A percentile compares a stretch with the other conserved stretches of the same genome.
These are phyloP conservation scores for Lagenidium sp. DNA, from an alignment of 352 stramenopile genomes.

Conservation along the genomic window DNA sequence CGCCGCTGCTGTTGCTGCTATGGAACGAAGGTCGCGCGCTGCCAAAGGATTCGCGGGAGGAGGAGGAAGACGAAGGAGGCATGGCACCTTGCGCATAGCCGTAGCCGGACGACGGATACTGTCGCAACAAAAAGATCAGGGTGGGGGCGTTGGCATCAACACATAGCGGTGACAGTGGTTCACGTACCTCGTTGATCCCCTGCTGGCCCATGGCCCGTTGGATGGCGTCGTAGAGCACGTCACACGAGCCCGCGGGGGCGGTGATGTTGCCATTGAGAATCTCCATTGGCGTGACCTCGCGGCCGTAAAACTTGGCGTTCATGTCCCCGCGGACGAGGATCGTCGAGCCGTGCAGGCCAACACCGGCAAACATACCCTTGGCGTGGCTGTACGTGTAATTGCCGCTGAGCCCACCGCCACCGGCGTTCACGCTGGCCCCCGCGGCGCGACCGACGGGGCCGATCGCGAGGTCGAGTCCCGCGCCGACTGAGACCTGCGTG, in stretches of 20 bases:
- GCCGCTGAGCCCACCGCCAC: conserved; percentile 63
- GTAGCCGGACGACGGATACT: conserved; percentile 14
- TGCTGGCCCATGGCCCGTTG: conserved; percentile 23
- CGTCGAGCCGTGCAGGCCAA: conserved; percentile 73
- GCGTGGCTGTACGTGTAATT: conserved; percentile 86
- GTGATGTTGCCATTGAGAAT: conserved; percentile 73
- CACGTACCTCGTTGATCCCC: conserved; percentile 10
- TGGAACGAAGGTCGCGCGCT: neutral
- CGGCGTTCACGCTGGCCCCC: conserved; percentile 65
- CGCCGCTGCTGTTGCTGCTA: conserved; percentile 1
- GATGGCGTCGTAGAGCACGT: conserved; percentile 67
- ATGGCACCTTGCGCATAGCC: too few relatives aligned
- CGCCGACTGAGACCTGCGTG: conserved; percentile 72
- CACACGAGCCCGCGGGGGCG: conserved; percentile 45
- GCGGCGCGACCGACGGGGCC: conserved; percentile 60
- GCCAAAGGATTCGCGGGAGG: neutral
- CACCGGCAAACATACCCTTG: conserved; percentile 71
- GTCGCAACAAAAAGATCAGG: neutral
- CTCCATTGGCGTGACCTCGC: conserved; percentile 68
- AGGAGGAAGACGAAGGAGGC: conserved; percentile 1
- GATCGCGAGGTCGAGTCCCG: conserved; percentile 65
- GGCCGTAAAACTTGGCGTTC: conserved; percentile 80
- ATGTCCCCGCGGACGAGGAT: conserved; percentile 81
- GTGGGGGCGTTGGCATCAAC: neutral
- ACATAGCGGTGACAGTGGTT: too few relatives aligned